phyloP scores from a whole-genome alignment of 129 eudicot genomes.

The Flaveria robusta region DNA sequence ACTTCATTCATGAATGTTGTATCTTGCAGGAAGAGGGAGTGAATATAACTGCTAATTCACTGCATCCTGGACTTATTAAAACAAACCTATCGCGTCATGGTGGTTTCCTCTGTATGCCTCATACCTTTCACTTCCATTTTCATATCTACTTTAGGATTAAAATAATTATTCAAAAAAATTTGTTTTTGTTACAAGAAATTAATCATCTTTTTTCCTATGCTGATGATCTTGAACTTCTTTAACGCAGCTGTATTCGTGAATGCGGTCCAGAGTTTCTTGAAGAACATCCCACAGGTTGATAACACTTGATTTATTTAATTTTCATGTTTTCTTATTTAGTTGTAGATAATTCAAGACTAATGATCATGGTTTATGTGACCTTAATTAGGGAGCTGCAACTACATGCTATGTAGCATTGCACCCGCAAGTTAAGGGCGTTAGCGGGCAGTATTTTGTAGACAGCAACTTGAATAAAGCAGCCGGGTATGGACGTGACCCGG shows the following conservation, averaged over 20 bases:
- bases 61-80: slow-evolving; percentile 65
- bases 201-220: neutral
- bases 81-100: slow-evolving; percentile 55
- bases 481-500: slow-evolving; percentile 47
- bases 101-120: slow-evolving; percentile 36
- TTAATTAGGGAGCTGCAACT: slow-evolving; percentile 90
- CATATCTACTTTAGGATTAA: neutral
- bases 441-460: slow-evolving; percentile 82
- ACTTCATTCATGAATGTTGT: neutral
- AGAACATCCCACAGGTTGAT: slow-evolving; percentile 66
- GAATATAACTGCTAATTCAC: slow-evolving; percentile 61
- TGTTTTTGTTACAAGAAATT: neutral
- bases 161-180: neutral
- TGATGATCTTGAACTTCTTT: slow-evolving; percentile 21
- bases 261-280: slow-evolving; percentile 48
- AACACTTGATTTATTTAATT: neutral
- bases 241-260: slow-evolving; percentile 30
- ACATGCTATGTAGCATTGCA: slow-evolving; percentile 81
- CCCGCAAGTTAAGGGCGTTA: slow-evolving; percentile 68
- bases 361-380: neutral
- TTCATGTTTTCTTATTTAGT: neutral
- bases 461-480: slow-evolving; percentile 54
- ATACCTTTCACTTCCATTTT: slow-evolving; percentile 17
- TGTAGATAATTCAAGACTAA: neutral
- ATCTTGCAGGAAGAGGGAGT: slow-evolving; percentile 59